Percentiles rank a stretch among this genome's conserved stretches.
Conservation (phyloP, 495 filamentous ascomycete species). For the Amorphotheca resinae region DNA sequence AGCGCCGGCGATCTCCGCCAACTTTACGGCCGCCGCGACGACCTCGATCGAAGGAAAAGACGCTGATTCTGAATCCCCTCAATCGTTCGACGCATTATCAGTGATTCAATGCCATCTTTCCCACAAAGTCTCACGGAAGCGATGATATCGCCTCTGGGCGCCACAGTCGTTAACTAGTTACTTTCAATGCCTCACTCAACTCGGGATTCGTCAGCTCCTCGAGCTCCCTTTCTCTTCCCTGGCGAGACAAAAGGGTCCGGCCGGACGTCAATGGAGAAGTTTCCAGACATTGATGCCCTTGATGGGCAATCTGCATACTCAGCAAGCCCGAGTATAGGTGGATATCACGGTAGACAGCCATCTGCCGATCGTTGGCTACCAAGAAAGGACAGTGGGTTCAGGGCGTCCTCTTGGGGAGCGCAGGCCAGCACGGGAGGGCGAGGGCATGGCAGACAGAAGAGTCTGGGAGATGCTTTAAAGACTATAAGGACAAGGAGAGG, state of each 20-base stretch:
- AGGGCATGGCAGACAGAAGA: constrained; percentile 61
- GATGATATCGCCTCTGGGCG: no score
- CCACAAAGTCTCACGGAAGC: no score
- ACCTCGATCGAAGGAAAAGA: neutral
- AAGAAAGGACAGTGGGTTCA: constrained; percentile 30
- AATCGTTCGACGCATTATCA: neutral
- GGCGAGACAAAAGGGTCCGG: constrained; percentile 24
- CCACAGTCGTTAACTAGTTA: constrained; percentile 4
- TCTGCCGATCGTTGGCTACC: constrained; percentile 39
- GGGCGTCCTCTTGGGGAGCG: constrained; percentile 24
- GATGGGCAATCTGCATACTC: constrained; percentile 6
- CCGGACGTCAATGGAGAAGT: constrained; percentile 35
- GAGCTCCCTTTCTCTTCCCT: constrained; percentile 19
- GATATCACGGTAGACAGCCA: constrained; percentile 23
- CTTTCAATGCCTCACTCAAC: constrained; percentile 30
- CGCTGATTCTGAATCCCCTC: constrained; percentile 1
- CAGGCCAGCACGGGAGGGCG: constrained; percentile 9
- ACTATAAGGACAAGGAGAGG: constrained; percentile 64
- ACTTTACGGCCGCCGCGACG: neutral
- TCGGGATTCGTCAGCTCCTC: constrained; percentile 7
- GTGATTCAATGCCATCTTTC: neutral
- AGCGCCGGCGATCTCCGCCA: neutral
- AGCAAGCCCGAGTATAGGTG: constrained; percentile 23
- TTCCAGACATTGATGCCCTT: constrained; percentile 35
- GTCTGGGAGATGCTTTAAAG: constrained; percentile 71